Percentiles rank a stretch among this genome's conserved stretches.
Conservation (phyloP, 148 eudicot genomes). For the Beta vulgaris region DNA sequence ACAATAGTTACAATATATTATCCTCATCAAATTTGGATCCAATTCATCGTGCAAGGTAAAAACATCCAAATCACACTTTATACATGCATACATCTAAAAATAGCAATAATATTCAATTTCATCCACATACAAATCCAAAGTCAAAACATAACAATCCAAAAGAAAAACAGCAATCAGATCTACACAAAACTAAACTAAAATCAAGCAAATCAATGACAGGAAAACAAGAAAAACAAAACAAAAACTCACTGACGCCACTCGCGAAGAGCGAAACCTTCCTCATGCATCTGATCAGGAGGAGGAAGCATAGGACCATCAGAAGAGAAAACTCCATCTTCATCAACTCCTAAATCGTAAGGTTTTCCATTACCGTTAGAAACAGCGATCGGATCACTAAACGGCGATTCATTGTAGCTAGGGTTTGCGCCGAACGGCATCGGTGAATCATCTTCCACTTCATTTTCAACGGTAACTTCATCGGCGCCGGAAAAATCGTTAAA, state of each 20-base stretch:
- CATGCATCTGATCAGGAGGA: slow-evolving; percentile 73
- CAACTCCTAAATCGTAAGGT: slow-evolving; percentile 50
- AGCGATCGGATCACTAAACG: slow-evolving; percentile 39
- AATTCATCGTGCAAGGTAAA: too few relatives aligned
- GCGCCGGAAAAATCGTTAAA: slow-evolving; percentile 22
- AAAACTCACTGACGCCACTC: slow-evolving; percentile 85
- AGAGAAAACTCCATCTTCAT: slow-evolving; percentile 62
- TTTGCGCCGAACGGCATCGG: slow-evolving; percentile 50
- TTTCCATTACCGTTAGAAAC: slow-evolving; percentile 63
- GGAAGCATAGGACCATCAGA: slow-evolving; percentile 91
- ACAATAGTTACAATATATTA: too few relatives aligned
- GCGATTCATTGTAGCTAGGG: slow-evolving; percentile 37
- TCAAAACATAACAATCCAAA: neutral
- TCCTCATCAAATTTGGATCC: too few relatives aligned
- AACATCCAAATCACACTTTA: too few relatives aligned
- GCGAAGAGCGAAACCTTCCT: slow-evolving; percentile 80
- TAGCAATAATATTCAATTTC: neutral
- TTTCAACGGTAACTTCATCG: slow-evolving; percentile 57
- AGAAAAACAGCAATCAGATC: neutral
- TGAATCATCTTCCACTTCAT: slow-evolving; percentile 25
- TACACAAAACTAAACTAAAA: neutral
- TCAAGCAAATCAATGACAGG: slow-evolving; percentile 2
- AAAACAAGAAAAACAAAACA: neutral
- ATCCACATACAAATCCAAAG: neutral
- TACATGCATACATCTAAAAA: neutral